Evolutionary conservation across 148 eudicot genomes (phyloP).

Genomic region (Amaranthus hypochondriacus): DNA sequence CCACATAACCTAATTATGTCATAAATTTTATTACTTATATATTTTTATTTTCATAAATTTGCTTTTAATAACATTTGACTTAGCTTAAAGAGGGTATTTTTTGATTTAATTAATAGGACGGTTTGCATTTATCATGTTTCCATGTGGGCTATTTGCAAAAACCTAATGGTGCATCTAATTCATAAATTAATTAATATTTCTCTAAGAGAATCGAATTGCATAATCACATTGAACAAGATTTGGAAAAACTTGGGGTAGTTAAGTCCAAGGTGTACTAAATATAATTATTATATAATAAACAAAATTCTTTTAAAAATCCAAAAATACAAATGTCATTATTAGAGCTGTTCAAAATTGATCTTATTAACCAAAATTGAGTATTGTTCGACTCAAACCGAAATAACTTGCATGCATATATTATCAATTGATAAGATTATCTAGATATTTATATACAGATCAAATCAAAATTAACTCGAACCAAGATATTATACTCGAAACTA

Average conservation of each 20-base stretch:
- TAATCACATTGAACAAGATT: background rate
- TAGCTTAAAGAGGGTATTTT: background rate
- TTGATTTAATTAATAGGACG: background rate
- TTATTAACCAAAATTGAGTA: no score
- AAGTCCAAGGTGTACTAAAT: conserved; percentile 7
- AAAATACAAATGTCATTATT: background rate
- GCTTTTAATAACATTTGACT: background rate
- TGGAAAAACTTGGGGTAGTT: conserved; percentile 2
- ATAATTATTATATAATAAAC: background rate
- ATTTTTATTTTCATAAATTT: background rate
- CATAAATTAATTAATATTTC: background rate
- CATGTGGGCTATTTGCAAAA: conserved; percentile 18
- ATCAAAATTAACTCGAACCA: no score
- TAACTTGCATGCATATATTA: no score
- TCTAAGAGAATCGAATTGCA: background rate
- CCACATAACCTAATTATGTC: background rate
- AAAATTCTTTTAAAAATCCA: background rate
- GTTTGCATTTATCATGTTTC: conserved; percentile 16
- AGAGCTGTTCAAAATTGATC: no score
- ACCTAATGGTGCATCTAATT: background rate
- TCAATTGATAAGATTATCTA: no score
- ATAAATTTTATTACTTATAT: background rate
- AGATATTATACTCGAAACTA: no score
- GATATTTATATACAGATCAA: no score
- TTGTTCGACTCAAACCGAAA: no score